Base-by-base conservation (phyloP, 2,329 filamentous ascomycete genomes). In the Rasamsonia emersonii region DNA sequence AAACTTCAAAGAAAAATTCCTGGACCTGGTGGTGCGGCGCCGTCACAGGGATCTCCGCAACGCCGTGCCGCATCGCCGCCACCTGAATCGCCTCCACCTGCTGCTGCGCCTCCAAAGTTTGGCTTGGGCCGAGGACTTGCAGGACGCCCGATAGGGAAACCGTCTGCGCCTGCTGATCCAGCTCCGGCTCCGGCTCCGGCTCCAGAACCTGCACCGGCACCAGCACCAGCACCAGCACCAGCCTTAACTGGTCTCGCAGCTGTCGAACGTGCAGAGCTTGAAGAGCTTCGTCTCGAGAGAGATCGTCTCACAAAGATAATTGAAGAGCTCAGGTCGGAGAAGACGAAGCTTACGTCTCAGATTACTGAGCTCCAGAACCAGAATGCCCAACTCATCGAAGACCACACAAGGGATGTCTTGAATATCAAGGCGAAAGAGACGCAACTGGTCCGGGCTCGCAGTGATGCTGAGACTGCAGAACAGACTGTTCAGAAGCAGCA, bases 361-460 rank as follows among this genome's bases (percentile, higher is more conserved):
- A 81, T 96, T 24, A 82, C 89, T 45, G 91, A 96, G 59, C 72
- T 98, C 18, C 93, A 95, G 62, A 93, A 94, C 49, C 86, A 95
- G 55, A 98, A 98, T 50, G 91, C 91, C 15, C 82, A 91, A 41
- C 70, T 98, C 19, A 98, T 98, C 39, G 91, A 98, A 60, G 89
- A 96, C 49, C 89, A 96, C 56, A 98, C 91, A 0, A 75, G 89
- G 28, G 89, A 98, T 49, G 86, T 95, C 0, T 70, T 98, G 24
- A 91, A 86, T 46, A 93, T 98, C 64, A 96, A 96, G 58, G 91
- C 91, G 9, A 98, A 98, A 61, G 91, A 98, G 59, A 96, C 91
- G 3, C 91, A 98, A 50, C 73, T 98, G 4, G 89, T 96, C 7
- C 80, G 91, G 26, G 88, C 91, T 8, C 75, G 88, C 33, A 86